Evolutionary conservation across 2,329 filamentous ascomycete species (phyloP).

Genomic region (Bipolaris bicolor): DNA sequence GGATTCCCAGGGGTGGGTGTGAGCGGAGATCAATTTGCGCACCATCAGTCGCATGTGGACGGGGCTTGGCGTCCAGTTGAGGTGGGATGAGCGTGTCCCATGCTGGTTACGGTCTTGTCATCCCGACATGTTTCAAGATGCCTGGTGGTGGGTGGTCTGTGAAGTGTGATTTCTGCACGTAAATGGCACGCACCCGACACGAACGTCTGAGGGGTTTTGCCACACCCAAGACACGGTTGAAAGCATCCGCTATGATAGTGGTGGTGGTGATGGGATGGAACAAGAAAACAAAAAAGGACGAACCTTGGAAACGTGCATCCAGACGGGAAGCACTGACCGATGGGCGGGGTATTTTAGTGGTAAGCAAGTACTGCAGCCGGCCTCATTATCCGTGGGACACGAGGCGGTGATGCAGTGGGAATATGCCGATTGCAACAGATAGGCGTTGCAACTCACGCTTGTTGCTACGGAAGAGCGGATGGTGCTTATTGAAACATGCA

Average conservation of each 20-base stretch:
- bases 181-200: constrained; percentile 16
- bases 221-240: constrained; percentile 12
- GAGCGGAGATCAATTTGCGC: constrained; percentile 4
- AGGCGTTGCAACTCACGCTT: constrained; percentile 13
- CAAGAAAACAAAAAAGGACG: constrained; percentile 13
- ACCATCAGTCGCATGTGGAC: background rate
- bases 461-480: constrained; percentile 14
- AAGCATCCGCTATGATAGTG: constrained; percentile 19
- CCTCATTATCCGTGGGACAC: constrained; percentile 27
- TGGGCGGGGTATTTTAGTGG: constrained; percentile 27
- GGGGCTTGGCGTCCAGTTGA: background rate
- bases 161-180: constrained; percentile 13
- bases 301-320: constrained; percentile 28
- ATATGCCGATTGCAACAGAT: constrained; percentile 20
- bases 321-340: constrained; percentile 25
- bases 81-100: constrained; percentile 3
- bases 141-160: constrained; percentile 7
- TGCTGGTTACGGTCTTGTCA: constrained; percentile 2
- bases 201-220: constrained; percentile 14
- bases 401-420: constrained; percentile 15
- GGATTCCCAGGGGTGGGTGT: constrained; percentile 5
- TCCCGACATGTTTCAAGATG: constrained; percentile 13
- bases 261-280: constrained; percentile 24
- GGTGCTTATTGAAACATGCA: constrained; percentile 38
- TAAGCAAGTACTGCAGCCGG: constrained; percentile 29